Percentiles rank a stretch among this genome's conserved stretches.
Evolutionary conservation across 2,329 filamentous ascomycete species (phyloP).

Genomic region (Tolypocladium ovalisporum): DNA sequence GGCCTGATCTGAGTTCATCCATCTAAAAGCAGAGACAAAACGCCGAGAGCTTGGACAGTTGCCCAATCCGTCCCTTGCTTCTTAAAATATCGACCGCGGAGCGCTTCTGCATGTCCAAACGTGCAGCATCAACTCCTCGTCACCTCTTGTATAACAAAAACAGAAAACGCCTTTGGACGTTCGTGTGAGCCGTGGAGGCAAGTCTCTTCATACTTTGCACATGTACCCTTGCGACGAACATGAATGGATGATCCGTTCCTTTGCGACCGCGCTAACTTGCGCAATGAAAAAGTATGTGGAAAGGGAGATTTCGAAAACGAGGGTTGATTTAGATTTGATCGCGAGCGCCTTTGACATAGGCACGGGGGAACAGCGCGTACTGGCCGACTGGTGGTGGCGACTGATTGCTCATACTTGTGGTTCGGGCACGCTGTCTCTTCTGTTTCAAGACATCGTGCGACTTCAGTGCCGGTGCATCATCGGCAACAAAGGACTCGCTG

Average conservation of each 20-base stretch:
- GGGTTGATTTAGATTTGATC: conserved; percentile 17
- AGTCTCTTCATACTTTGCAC: neutral
- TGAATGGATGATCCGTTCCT: neutral
- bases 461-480: conserved; percentile 16
- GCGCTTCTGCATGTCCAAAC: neutral
- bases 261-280: neutral
- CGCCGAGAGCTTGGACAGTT: neutral
- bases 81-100: neutral
- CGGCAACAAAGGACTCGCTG: conserved; percentile 23
- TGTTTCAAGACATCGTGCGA: conserved; percentile 18
- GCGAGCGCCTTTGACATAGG: conserved; percentile 17
- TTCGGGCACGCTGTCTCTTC: conserved; percentile 31
- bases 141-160: neutral
- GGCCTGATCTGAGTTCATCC: neutral
- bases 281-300: neutral
- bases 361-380: conserved; percentile 34
- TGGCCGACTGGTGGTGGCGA: conserved; percentile 32
- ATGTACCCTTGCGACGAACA: neutral
- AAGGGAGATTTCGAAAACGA: neutral
- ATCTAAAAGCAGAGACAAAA: neutral
- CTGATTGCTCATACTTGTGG: conserved; percentile 32
- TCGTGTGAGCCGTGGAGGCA: neutral
- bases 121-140: neutral
- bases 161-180: neutral
- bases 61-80: neutral